Percentiles rank a stretch among this genome's conserved stretches.
phyloP scores from a whole-genome alignment of 2,329 filamentous ascomycete genomes.

The Endothia cerciana region DNA sequence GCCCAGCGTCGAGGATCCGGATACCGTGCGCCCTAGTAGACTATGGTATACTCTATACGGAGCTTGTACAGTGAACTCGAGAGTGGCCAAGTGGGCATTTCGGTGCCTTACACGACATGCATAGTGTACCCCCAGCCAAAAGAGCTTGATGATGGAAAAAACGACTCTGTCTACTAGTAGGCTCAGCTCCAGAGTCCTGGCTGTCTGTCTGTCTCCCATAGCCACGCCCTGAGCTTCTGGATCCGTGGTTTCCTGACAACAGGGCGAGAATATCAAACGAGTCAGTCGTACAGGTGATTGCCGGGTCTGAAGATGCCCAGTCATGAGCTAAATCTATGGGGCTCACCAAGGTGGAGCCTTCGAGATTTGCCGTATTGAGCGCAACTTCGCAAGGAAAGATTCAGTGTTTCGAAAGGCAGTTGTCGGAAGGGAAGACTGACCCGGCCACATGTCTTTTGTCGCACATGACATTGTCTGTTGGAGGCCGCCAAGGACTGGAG shows the following conservation, averaged over 20 bases:
- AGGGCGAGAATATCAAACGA: neutral
- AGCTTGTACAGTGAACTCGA: too few species aligned
- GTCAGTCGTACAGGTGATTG: neutral
- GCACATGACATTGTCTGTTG: neutral
- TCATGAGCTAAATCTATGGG: neutral
- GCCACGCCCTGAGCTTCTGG: too few species aligned
- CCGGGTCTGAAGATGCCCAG: neutral
- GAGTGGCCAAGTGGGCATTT: too few species aligned
- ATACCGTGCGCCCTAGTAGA: too few species aligned
- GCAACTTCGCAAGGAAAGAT: neutral
- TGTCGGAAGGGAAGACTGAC: neutral
- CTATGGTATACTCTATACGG: too few species aligned
- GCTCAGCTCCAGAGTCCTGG: too few species aligned
- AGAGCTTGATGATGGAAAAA: too few species aligned
- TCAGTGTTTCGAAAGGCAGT: neutral
- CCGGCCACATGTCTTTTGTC: neutral
- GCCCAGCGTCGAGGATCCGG: too few species aligned
- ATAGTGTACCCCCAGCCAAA: too few species aligned
- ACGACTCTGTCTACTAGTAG: too few species aligned
- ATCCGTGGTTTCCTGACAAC: neutral
- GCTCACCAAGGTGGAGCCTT: neutral
- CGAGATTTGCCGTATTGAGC: neutral
- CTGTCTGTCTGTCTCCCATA: too few species aligned
- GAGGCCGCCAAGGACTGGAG: neutral
- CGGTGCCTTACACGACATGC: too few species aligned